A percentile compares a stretch with the other conserved stretches of the same genome.
These are phyloP conservation scores for Apophysomyces ossiformis DNA, from an alignment of 371 early-diverging fungal genomes.

Conservation along the genomic window DNA sequence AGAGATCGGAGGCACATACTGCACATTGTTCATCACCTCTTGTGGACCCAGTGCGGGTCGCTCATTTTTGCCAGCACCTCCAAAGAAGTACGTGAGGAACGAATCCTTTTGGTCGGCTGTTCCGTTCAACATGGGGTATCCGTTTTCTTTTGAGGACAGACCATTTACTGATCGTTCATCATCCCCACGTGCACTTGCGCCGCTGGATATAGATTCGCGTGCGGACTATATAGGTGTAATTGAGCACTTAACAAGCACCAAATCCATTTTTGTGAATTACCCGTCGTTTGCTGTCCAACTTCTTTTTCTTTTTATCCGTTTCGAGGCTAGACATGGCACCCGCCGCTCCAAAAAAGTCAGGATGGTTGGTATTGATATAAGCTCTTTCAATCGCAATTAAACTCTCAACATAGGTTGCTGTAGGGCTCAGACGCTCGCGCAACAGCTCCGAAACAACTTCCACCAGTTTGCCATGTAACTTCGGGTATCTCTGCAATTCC, in stretches of 20 bases:
- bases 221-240: neutral
- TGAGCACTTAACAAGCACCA: neutral
- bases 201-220: slow-evolving; percentile 7
- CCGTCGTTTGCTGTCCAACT: slow-evolving; percentile 9
- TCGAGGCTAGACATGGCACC: slow-evolving; percentile 72
- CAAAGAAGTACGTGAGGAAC: slow-evolving; percentile 81
- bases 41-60: slow-evolving; percentile 37
- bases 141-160: neutral
- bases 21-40: slow-evolving; percentile 38
- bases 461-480: slow-evolving; percentile 75
- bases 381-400: slow-evolving; percentile 86
- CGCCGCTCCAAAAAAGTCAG: slow-evolving; percentile 85
- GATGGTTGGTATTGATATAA: slow-evolving; percentile 94
- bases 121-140: slow-evolving; percentile 9
- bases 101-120: slow-evolving; percentile 46
- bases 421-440: slow-evolving; percentile 76
- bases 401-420: slow-evolving; percentile 77
- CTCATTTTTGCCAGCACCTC: slow-evolving; percentile 56
- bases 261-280: neutral
- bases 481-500: slow-evolving; percentile 78
- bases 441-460: slow-evolving; percentile 81
- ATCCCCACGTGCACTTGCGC: neutral
- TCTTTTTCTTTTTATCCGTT: slow-evolving; percentile 20
- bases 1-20: slow-evolving; percentile 36
- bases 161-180: slow-evolving; percentile 6